phyloP scores from a whole-genome alignment of 192 early-diverging fungal species.

The Linnemannia hyalina region DNA sequence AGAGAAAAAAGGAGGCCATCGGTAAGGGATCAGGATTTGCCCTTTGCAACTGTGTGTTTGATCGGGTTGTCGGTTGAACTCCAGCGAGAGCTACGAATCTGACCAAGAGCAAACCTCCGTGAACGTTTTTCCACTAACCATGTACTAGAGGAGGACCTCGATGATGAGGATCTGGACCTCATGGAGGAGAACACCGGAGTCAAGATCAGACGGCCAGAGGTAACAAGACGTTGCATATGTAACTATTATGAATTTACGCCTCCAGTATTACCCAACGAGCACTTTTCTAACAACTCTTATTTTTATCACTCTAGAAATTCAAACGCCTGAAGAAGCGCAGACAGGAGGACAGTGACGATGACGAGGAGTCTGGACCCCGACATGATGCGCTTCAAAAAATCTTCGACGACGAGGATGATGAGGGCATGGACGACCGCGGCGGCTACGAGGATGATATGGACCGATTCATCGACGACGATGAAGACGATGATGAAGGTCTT shows the following conservation, averaged over 20 bases:
- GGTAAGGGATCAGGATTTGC: constrained; percentile 42
- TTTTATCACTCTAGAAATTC: constrained; percentile 60
- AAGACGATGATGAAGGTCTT: constrained; percentile 58
- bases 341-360: constrained; percentile 67
- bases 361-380: constrained; percentile 25
- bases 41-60: not conserved
- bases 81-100: not conserved
- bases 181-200: constrained; percentile 89
- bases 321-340: constrained; percentile 85
- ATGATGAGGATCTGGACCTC: constrained; percentile 94
- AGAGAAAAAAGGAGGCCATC: constrained; percentile 66
- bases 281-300: not conserved
- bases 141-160: constrained; percentile 78
- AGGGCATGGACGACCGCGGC: constrained; percentile 63
- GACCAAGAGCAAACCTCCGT: not conserved
- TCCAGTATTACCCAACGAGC: not conserved
- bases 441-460: constrained; percentile 68
- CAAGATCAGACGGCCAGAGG: constrained; percentile 63
- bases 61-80: not conserved
- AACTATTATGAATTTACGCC: not conserved
- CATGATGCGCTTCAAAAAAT: constrained; percentile 67
- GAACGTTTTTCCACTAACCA: not conserved
- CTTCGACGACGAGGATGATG: constrained; percentile 75
- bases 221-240: constrained; percentile 16
- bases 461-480: constrained; percentile 61